Conservation (phyloP, 805 yeast species). For the Tetrapisispora nanseiensis region DNA sequence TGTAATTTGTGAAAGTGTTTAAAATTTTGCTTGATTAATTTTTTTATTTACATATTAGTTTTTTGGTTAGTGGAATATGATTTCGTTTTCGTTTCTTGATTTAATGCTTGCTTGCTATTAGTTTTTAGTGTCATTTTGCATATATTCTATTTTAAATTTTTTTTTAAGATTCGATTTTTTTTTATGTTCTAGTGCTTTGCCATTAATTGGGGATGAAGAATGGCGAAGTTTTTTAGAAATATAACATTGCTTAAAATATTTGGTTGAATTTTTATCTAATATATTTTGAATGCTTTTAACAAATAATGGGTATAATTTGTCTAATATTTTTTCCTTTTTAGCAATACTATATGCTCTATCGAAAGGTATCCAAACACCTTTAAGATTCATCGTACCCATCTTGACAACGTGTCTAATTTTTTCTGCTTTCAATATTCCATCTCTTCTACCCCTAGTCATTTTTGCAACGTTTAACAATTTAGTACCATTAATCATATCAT, state of each 20-base stretch:
- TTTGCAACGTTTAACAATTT: constrained; percentile 75
- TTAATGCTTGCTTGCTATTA: neutral
- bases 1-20: too few relatives aligned
- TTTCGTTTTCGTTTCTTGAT: neutral
- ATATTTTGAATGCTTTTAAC: constrained; percentile 59
- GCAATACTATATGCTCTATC: constrained; percentile 78
- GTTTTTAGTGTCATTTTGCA: neutral
- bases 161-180: neutral
- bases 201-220: neutral
- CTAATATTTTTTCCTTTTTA: constrained; percentile 64
- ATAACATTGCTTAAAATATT: neutral
- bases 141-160: neutral
- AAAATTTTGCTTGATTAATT: too few relatives aligned
- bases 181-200: neutral
- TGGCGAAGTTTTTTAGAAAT: neutral
- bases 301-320: constrained; percentile 55
- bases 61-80: neutral
- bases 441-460: constrained; percentile 81
- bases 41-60: too few relatives aligned
- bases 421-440: constrained; percentile 72
- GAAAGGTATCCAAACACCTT: constrained; percentile 87
- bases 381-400: constrained; percentile 78
- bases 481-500: constrained; percentile 80
- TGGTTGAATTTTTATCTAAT: constrained; percentile 23
- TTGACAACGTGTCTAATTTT: constrained; percentile 71